Conservation (phyloP, 176 grass and related monocot species). For the Oropetium thomaeum region DNA sequence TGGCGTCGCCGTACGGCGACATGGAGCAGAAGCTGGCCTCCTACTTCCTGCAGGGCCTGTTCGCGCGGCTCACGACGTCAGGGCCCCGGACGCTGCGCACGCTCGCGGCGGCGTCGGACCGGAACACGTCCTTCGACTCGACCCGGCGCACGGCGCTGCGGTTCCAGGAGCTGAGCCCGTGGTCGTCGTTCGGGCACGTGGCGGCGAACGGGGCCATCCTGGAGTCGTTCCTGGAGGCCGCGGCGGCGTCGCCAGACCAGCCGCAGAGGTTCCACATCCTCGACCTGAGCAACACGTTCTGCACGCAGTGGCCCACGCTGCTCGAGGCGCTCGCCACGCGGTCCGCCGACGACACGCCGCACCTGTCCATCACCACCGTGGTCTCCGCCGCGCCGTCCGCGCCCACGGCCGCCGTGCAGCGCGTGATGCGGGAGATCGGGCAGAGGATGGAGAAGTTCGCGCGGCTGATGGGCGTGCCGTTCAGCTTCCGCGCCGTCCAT, state of each 20-base stretch:
- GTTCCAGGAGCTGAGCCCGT: conserved; percentile 97
- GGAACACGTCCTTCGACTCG: conserved; percentile 86
- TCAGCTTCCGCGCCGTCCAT: conserved; percentile 80
- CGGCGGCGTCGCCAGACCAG: conserved; percentile 43
- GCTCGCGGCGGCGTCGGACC: conserved; percentile 65
- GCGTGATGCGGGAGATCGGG: conserved; percentile 94
- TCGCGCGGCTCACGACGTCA: conserved; percentile 77
- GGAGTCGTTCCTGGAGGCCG: conserved; percentile 88
- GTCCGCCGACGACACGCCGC: conserved; percentile 93
- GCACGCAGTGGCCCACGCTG: conserved; percentile 99
- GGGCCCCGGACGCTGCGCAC: conserved; percentile 72
- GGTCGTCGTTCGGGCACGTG: conserved; percentile 97
- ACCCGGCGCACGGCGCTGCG: conserved; percentile 80
- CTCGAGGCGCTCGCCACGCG: conserved; percentile 91
- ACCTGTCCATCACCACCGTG: conserved; percentile 90
- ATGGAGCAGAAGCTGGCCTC: conserved; percentile 90
- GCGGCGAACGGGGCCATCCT: conserved; percentile 95
- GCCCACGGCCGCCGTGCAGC: conserved; percentile 58
- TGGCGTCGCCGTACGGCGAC: conserved; percentile 92
- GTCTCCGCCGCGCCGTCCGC: conserved; percentile 55
- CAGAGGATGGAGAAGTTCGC: conserved; percentile 99
- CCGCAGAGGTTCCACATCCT: conserved; percentile 83
- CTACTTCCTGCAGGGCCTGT: conserved; percentile 86
- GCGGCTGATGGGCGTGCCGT: conserved; percentile 94
- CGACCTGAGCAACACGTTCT: conserved; percentile 97